phyloP scores from a whole-genome alignment of 2,329 filamentous ascomycete genomes.

The Aspergillus sp. region DNA sequence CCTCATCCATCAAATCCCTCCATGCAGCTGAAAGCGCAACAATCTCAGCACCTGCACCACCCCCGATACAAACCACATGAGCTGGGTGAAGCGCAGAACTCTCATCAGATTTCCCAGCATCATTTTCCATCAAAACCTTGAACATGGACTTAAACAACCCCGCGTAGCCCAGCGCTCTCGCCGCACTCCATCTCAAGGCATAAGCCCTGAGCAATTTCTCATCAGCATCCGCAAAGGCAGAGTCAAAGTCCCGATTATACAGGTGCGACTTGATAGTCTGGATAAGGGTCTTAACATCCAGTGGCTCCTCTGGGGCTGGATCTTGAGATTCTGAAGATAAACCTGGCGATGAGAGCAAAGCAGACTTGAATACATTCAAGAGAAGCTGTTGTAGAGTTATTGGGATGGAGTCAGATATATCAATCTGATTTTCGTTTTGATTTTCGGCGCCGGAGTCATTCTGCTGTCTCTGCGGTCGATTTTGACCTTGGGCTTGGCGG shows the following conservation, averaged over 20 bases:
- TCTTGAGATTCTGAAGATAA: background rate
- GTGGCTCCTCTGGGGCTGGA: background rate
- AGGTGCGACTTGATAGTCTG: constrained; percentile 85
- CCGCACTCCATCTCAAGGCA: constrained; percentile 86
- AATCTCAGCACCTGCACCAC: constrained; percentile 67
- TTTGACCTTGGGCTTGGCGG: background rate
- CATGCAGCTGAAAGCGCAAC: constrained; percentile 60
- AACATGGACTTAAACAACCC: constrained; percentile 51
- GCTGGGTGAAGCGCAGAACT: background rate
- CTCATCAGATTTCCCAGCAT: background rate
- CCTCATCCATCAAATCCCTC: constrained; percentile 34
- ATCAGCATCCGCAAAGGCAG: constrained; percentile 67
- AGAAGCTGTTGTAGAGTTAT: constrained; percentile 65
- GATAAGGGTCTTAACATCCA: constrained; percentile 55
- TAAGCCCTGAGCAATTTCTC: constrained; percentile 76
- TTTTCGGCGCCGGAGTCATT: background rate
- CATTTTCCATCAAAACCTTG: constrained; percentile 17
- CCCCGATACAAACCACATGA: constrained; percentile 60
- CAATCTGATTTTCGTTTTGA: constrained; percentile 7
- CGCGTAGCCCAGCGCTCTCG: constrained; percentile 79
- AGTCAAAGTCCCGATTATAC: constrained; percentile 78
- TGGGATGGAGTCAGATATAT: constrained; percentile 42
- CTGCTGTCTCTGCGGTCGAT: background rate
- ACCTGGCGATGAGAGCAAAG: constrained; percentile 55
- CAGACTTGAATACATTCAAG: constrained; percentile 69